These are phyloP conservation scores for Chaetomium tenue DNA, from an alignment of 495 filamentous ascomycete species.

Conservation along the genomic window DNA sequence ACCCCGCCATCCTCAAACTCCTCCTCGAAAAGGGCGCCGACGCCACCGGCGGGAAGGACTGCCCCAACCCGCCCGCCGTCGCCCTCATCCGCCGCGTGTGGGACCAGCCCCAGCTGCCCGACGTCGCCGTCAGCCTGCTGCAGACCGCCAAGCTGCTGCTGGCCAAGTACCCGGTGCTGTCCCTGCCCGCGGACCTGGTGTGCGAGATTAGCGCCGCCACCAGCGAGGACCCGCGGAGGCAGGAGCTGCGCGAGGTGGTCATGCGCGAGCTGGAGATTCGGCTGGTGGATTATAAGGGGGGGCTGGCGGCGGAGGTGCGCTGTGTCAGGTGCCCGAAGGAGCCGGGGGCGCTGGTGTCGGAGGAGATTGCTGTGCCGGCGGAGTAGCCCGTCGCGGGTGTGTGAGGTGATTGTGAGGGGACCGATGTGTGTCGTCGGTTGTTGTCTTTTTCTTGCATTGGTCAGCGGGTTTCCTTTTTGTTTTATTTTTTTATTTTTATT, in stretches of 20 bases:
- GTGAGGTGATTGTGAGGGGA: too few relatives aligned
- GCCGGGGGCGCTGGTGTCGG: too few relatives aligned
- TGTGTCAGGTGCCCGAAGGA: too few relatives aligned
- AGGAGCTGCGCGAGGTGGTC: not conserved
- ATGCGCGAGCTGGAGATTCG: constrained; percentile 18
- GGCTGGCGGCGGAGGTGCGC: not conserved
- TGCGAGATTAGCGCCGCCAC: constrained; percentile 8
- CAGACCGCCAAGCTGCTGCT: constrained; percentile 19
- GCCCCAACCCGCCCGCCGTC: constrained; percentile 16
- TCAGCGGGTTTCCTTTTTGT: not conserved
- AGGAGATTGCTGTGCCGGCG: too few relatives aligned
- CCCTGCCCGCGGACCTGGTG: constrained; percentile 1
- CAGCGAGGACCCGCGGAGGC: not conserved
- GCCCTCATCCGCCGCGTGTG: constrained; percentile 27
- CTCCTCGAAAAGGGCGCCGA: constrained; percentile 25
- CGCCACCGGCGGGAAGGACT: constrained; percentile 19
- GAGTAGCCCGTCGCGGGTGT: too few relatives aligned
- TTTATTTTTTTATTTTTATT: too few relatives aligned
- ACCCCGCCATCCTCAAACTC: constrained; percentile 24
- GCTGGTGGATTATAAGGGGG: not conserved
- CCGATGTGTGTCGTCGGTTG: too few relatives aligned
- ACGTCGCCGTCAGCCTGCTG: constrained; percentile 16
- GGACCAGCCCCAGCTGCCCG: constrained; percentile 12
- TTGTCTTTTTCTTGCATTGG: constrained; percentile 5
- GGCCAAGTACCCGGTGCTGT: not conserved